These are phyloP conservation scores for Eucalyptus caleyi DNA, from an alignment of 345 rosid genomes.

Conservation along the genomic window DNA sequence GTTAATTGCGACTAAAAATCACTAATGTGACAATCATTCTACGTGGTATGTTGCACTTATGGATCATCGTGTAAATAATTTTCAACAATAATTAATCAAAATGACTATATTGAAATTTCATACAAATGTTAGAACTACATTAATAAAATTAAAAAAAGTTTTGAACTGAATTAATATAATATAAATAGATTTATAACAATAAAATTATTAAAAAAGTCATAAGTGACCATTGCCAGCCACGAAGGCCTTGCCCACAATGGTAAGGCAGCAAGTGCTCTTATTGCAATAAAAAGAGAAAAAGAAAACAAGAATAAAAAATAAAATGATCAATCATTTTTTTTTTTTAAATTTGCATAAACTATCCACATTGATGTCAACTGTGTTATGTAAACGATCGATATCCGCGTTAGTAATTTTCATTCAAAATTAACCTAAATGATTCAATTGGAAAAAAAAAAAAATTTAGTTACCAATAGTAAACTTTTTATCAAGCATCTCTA, in stretches of 20 bases:
- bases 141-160: accelerated
- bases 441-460: background rate
- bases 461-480: background rate
- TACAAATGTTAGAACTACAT: accelerated
- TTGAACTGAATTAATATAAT: accelerated
- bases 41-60: accelerated
- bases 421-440: background rate
- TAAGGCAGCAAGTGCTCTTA: accelerated
- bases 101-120: background rate
- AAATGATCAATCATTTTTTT: background rate
- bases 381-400: accelerated
- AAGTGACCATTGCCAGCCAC: background rate
- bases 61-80: background rate
- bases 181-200: accelerated
- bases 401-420: background rate
- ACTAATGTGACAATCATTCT: background rate
- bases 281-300: too few relatives aligned
- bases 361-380: accelerated
- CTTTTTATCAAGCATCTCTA: background rate
- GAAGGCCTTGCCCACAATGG: background rate
- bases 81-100: accelerated
- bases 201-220: too few relatives aligned
- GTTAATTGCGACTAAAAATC: accelerated
- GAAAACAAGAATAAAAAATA: too few relatives aligned
- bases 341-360: background rate